Percentiles rank a stretch among this genome's conserved stretches.
Conservation (phyloP, 1,284 basidiomycete species). For the Malassezia yamatoensis region DNA sequence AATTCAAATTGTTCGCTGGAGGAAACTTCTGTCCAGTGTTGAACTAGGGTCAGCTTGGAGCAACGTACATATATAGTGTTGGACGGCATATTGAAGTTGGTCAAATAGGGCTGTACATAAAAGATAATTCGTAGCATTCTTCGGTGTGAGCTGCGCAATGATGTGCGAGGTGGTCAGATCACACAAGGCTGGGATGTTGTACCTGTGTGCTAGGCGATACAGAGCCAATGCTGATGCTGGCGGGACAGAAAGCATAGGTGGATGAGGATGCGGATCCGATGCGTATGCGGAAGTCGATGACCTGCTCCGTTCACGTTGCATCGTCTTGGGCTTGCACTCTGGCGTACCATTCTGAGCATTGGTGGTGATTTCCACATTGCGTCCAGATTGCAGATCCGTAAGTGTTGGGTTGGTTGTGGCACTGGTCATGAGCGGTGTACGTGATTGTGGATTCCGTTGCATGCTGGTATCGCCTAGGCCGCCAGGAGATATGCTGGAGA, state of each 20-base stretch:
- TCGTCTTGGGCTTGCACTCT: background rate
- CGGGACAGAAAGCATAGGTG: slow-evolving; percentile 54
- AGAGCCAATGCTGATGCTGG: slow-evolving; percentile 57
- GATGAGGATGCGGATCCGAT: slow-evolving; percentile 64
- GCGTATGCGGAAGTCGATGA: background rate
- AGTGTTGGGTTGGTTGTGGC: slow-evolving; percentile 4
- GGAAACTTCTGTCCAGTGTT: slow-evolving; percentile 32
- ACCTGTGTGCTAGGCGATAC: slow-evolving; percentile 71
- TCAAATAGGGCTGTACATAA: slow-evolving; percentile 51
- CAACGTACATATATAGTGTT: slow-evolving; percentile 31
- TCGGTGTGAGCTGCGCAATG: slow-evolving; percentile 62
- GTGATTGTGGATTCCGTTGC: background rate
- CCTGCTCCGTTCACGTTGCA: background rate
- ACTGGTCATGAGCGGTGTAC: background rate
- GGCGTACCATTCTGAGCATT: background rate
- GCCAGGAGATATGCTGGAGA: background rate
- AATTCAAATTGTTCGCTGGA: slow-evolving; percentile 34
- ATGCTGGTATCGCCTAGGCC: background rate
- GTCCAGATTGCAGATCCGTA: slow-evolving; percentile 5
- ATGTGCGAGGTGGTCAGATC: slow-evolving; percentile 64
- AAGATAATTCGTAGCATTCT: slow-evolving; percentile 62
- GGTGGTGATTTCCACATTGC: slow-evolving; percentile 7
- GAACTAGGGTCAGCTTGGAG: slow-evolving; percentile 3
- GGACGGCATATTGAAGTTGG: slow-evolving; percentile 33
- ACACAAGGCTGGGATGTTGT: slow-evolving; percentile 60